phyloP scores from a whole-genome alignment of 441 rosid genomes.

The Heliophila coronopifolia region DNA sequence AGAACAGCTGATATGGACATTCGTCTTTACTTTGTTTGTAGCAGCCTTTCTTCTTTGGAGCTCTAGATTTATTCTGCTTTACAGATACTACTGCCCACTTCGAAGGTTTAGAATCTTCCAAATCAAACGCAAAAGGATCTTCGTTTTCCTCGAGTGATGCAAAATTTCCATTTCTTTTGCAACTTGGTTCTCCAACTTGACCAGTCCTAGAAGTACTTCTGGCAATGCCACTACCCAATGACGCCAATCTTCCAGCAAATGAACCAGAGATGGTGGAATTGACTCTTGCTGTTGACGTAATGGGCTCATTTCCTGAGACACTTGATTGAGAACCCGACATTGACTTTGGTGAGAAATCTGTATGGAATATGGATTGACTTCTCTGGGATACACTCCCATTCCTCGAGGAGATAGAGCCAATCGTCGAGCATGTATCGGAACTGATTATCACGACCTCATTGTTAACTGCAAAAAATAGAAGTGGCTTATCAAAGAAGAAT shows the following conservation, averaged over 20 bases:
- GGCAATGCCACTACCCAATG: constrained; percentile 33
- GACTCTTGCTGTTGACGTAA: constrained; percentile 37
- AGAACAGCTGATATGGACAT: constrained; percentile 27
- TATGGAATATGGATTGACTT: constrained; percentile 31
- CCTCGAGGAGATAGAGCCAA: constrained; percentile 32
- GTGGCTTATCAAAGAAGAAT: constrained; percentile 9
- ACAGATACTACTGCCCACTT: constrained; percentile 63
- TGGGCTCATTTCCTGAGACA: constrained; percentile 35
- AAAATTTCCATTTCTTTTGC: constrained; percentile 27
- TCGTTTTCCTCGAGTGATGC: constrained; percentile 40
- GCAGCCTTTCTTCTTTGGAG: constrained; percentile 30
- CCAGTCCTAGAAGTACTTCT: constrained; percentile 33
- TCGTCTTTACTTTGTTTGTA: constrained; percentile 35
- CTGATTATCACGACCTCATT: constrained; percentile 41
- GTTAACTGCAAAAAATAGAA: constrained; percentile 38
- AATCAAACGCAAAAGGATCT: constrained; percentile 86
- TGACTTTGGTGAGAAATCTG: constrained; percentile 24
- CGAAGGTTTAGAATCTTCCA: constrained; percentile 62
- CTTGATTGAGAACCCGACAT: constrained; percentile 42
- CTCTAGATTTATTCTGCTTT: constrained; percentile 38
- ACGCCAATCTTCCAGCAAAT: constrained; percentile 41
- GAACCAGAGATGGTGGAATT: constrained; percentile 53
- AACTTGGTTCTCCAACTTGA: constrained; percentile 29
- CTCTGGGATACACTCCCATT: constrained; percentile 30
- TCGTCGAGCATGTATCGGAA: constrained; percentile 38